These are phyloP conservation scores for Remersonia thermophila DNA, from an alignment of 2,329 filamentous ascomycete genomes.

Conservation along the genomic window DNA sequence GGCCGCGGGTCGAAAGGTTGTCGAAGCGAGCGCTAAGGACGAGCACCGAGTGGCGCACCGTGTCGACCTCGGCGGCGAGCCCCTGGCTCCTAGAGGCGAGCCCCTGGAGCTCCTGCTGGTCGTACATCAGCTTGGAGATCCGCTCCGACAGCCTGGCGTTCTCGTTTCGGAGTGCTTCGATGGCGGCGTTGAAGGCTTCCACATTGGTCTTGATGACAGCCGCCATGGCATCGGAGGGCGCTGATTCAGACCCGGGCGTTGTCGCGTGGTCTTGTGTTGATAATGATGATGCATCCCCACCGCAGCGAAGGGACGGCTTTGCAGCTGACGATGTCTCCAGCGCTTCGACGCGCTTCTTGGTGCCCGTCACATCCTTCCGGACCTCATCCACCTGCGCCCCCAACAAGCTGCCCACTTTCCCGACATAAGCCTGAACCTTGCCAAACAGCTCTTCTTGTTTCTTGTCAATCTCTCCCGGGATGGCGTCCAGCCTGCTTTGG, in stretches of 20 bases:
- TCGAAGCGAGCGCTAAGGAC: slow-evolving; percentile 36
- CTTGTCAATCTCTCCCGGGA: slow-evolving; percentile 1
- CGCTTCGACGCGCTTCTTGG: not conserved
- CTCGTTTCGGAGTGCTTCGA: slow-evolving; percentile 1
- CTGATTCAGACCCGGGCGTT: too few relatives aligned
- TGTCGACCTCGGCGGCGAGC: slow-evolving; percentile 12
- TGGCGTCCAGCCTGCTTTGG: slow-evolving; percentile 3
- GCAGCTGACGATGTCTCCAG: slow-evolving; percentile 3
- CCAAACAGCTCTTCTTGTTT: not conserved
- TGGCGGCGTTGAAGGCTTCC: not conserved
- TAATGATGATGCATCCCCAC: too few relatives aligned
- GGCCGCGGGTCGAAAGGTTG: slow-evolving; percentile 32
- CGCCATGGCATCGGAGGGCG: too few relatives aligned
- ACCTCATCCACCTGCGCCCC: not conserved
- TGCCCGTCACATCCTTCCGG: not conserved
- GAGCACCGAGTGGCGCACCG: slow-evolving; percentile 25
- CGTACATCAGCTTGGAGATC: not conserved
- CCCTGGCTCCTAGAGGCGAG: not conserved
- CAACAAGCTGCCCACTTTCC: not conserved
- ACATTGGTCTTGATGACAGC: slow-evolving; percentile 1
- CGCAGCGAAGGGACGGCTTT: too few relatives aligned
- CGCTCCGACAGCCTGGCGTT: not conserved
- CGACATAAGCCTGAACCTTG: not conserved
- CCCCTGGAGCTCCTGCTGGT: not conserved
- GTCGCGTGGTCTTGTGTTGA: too few relatives aligned